Evolutionary conservation across 73 alveolate genomes (phyloP).

Genomic region (Paramecium tetraurelia): DNA sequence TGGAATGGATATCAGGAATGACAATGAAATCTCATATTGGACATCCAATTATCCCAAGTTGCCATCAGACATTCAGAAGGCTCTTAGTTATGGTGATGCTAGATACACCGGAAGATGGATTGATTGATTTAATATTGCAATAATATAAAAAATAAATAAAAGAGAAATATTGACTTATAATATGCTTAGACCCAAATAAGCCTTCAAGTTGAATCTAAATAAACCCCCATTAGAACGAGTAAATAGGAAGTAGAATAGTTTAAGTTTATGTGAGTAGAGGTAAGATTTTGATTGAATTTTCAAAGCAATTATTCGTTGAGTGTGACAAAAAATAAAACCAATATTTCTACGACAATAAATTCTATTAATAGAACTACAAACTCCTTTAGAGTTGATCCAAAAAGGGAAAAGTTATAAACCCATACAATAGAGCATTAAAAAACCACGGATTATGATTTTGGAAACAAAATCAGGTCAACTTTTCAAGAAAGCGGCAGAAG

Average conservation of each 20-base stretch:
- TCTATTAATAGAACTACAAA: not conserved
- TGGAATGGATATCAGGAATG: conserved; percentile 32
- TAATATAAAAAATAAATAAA: not conserved
- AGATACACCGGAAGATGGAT: conserved; percentile 37
- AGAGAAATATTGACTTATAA: not conserved
- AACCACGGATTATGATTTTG: not conserved
- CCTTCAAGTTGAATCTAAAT: not conserved
- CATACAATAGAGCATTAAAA: not conserved
- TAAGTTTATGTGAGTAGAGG: not conserved
- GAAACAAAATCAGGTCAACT: not conserved
- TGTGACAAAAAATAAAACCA: not conserved
- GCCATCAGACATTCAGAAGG: not conserved
- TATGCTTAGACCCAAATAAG: not conserved
- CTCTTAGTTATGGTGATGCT: not conserved
- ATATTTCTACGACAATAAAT: not conserved
- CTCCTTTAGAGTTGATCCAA: not conserved
- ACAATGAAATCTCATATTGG: conserved; percentile 24
- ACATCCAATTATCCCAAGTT: not conserved
- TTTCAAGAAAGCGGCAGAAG: not conserved
- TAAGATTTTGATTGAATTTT: not conserved
- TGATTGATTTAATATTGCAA: not conserved
- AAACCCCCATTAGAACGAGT: not conserved
- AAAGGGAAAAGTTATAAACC: not conserved
- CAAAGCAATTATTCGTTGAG: not conserved
- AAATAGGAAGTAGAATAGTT: not conserved